Percentiles rank a stretch among this genome's conserved stretches.
phyloP scores from a whole-genome alignment of 2,329 filamentous ascomycete species.

The Alternaria brassicae region DNA sequence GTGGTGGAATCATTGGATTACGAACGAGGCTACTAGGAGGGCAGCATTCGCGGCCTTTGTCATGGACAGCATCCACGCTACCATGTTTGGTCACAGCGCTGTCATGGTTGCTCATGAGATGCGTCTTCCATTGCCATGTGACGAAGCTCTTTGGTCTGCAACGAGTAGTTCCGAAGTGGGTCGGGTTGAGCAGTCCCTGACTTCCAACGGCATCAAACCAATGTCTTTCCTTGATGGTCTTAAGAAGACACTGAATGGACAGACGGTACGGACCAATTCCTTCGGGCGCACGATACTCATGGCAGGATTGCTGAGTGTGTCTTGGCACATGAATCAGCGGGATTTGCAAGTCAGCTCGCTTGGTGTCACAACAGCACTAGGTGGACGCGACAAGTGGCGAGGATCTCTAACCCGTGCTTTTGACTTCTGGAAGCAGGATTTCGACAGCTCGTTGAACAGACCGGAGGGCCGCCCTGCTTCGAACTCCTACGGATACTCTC shows the following conservation, averaged over 20 bases:
- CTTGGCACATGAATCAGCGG: conserved; percentile 97
- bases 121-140: conserved; percentile 87
- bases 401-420: conserved; percentile 84
- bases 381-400: conserved; percentile 90
- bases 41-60: conserved; percentile 94
- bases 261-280: conserved; percentile 86
- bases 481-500: conserved; percentile 42
- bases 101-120: conserved; percentile 98
- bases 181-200: conserved; percentile 79
- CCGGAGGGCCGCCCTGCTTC: conserved; percentile 48
- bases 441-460: conserved; percentile 79
- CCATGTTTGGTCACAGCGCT: conserved; percentile 96
- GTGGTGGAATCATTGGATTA: conserved; percentile 97
- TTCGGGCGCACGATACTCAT: conserved; percentile 94
- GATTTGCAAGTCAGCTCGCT: conserved; percentile 91
- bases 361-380: conserved; percentile 78
- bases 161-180: conserved; percentile 86
- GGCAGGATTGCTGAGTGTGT: conserved; percentile 90
- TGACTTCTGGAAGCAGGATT: conserved; percentile 92
- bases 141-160: conserved; percentile 91
- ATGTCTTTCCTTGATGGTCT: conserved; percentile 89
- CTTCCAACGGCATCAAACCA: conserved; percentile 81
- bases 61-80: conserved; percentile 93
- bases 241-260: conserved; percentile 85
- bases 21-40: conserved; percentile 85